Conservation (phyloP, 2,329 filamentous ascomycete species). For the Xylariaceae sp. region DNA sequence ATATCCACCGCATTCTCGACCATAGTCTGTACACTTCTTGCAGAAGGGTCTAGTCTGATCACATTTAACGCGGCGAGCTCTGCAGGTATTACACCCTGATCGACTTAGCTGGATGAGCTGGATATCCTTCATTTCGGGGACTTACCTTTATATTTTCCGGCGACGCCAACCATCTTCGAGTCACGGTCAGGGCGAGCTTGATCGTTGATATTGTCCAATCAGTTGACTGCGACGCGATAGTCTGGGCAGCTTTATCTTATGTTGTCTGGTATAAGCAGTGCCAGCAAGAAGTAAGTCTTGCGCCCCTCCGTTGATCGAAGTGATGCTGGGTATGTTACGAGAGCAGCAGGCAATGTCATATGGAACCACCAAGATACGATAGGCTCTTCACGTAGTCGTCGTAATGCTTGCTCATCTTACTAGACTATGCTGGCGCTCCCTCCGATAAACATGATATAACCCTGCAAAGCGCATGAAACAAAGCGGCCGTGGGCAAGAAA, state of each 20-base stretch:
- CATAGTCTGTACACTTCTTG: constrained; percentile 55
- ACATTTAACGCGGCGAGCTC: constrained; percentile 43
- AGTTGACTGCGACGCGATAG: background rate
- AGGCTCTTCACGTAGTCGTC: no score
- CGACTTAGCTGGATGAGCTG: constrained; percentile 7
- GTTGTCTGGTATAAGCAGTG: background rate
- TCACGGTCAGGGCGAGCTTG: constrained; percentile 4
- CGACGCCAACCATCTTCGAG: constrained; percentile 55
- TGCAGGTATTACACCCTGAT: constrained; percentile 55
- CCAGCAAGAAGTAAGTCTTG: background rate
- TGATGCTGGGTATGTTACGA: background rate
- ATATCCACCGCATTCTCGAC: constrained; percentile 58
- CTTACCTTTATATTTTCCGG: constrained; percentile 56
- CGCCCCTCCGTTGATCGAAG: background rate
- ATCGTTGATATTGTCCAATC: constrained; percentile 1
- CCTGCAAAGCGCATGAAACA: background rate
- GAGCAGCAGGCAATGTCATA: no score
- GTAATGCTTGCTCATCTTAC: background rate
- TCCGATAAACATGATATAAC: background rate
- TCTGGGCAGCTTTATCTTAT: background rate
- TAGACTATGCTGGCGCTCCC: background rate
- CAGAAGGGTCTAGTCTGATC: constrained; percentile 59
- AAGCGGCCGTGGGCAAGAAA: background rate
- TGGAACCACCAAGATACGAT: no score
- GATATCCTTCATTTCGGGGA: background rate